Base-by-base conservation (phyloP, 768 basidiomycete genomes). In the Mycena pura region DNA sequence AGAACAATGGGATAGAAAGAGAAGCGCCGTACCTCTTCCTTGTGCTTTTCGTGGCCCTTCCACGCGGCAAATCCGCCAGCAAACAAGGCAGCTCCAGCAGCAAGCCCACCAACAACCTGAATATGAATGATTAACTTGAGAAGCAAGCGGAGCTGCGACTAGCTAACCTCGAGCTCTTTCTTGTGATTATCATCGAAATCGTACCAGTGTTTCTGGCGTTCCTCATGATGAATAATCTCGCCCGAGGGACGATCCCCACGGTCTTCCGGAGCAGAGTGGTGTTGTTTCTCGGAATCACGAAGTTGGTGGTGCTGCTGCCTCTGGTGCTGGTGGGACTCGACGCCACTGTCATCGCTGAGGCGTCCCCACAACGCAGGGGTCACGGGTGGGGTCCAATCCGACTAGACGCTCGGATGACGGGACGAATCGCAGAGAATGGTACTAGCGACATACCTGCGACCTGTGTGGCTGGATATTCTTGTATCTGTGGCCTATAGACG, bases 291-390 rank as follows among this genome's bases (percentile, higher is more conserved):
- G 63, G 41, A 24, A 3, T 24, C 68, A 72, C 70, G 66, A n/a
- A 69, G 67, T 24, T 68, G 68, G 14, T 72, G 69, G 6, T 70
- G 67, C 5, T 70, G 70, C 21, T 75, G 71, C 50, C 64, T 57
- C 8, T 73, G 68, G 10, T 74, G 68, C 38, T 74, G 67, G 6
- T 73, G 64, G 27, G 73, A 63, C 21, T 70, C 57, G 17, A 64
- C 70, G 31, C 56, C 58, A 34, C 72, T 70, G 25, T 72, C 60
- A 27, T 76, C 81, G 21, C 75, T 74, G 24, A 85, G 53, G 41
- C 78, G 81, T 43, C 85, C 88, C 90, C 89, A 92, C 29, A 92
- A 79, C 10, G 88, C 87, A 34, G 90, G 89, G 2, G 84, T 85
- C 13, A 73, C 60, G 4, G 77, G 63, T 5, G 91, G 91, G 24